A percentile compares a stretch with the other conserved stretches of the same genome.
Conservation (phyloP, 2,329 filamentous ascomycete genomes). For the Exophiala mesophila region DNA sequence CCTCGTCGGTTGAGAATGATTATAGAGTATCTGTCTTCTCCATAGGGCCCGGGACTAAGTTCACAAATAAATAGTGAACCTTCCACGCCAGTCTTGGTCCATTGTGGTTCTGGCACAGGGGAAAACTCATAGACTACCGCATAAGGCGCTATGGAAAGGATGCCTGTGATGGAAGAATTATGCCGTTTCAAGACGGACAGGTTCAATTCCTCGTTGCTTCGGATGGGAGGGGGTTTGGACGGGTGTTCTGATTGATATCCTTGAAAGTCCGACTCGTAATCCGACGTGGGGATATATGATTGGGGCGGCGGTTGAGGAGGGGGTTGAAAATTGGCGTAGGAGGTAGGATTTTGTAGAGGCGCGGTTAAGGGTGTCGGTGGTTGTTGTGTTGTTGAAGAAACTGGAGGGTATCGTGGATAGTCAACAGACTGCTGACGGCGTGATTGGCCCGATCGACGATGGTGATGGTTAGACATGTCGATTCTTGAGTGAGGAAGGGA, state of each 20-base stretch:
- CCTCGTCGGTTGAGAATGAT: constrained; percentile 70
- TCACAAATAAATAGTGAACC: constrained; percentile 86
- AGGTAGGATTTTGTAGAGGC: constrained; percentile 4
- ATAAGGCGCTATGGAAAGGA: constrained; percentile 77
- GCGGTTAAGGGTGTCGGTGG: constrained; percentile 8
- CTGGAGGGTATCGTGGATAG: constrained; percentile 24
- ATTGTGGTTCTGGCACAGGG: constrained; percentile 53
- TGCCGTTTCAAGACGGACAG: constrained; percentile 77
- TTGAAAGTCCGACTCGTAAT: constrained; percentile 64
- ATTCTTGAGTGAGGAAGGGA: not conserved
- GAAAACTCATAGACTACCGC: constrained; percentile 81
- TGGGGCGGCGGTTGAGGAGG: constrained; percentile 6
- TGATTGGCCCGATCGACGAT: constrained; percentile 19
- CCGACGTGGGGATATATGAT: constrained; percentile 31
- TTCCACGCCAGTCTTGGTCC: constrained; percentile 83
- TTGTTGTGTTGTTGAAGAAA: constrained; percentile 12
- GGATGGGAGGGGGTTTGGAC: constrained; percentile 40
- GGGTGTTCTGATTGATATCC: constrained; percentile 42
- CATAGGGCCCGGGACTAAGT: constrained; percentile 41
- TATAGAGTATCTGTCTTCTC: constrained; percentile 50
- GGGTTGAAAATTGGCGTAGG: constrained; percentile 1
- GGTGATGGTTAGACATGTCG: constrained; percentile 19
- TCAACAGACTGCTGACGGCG: constrained; percentile 27
- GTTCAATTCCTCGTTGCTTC: constrained; percentile 82
- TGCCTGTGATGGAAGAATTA: constrained; percentile 65